Evolutionary conservation across 129 eudicot species (phyloP).

Genomic region (Gnaphalium uliginosum): DNA sequence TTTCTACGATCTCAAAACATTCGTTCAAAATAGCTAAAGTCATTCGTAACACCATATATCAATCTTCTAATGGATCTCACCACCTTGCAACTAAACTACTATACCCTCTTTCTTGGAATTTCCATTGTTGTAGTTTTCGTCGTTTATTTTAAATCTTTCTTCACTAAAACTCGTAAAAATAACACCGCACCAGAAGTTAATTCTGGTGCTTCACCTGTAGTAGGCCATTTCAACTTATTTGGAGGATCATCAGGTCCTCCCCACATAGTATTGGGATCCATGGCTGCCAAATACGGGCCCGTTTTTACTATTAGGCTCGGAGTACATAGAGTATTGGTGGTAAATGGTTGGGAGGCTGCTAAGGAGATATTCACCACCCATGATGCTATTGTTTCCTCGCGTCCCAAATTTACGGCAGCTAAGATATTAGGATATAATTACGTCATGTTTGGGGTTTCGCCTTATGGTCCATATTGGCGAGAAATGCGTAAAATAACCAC

Average conservation of each 20-base stretch:
- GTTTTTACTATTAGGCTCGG: slow-evolving; percentile 1
- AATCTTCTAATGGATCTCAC: not conserved
- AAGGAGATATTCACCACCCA: slow-evolving; percentile 14
- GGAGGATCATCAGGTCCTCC: slow-evolving; percentile 13
- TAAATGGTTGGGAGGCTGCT: slow-evolving; percentile 11
- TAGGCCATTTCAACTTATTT: slow-evolving; percentile 10
- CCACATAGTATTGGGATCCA: slow-evolving; percentile 3
- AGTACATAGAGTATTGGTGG: slow-evolving; percentile 6
- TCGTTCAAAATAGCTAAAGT: not conserved
- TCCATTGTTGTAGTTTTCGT: slow-evolving; percentile 1
- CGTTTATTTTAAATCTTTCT: not conserved
- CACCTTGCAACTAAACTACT: not conserved
- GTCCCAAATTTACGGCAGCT: not conserved
- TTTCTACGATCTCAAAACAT: not conserved
- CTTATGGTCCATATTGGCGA: slow-evolving; percentile 43
- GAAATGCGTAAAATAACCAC: slow-evolving; percentile 28
- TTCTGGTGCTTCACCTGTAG: slow-evolving; percentile 5
- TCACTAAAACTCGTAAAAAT: slow-evolving; percentile 6
- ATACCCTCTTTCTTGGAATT: not conserved
- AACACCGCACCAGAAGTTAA: not conserved
- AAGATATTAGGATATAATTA: slow-evolving; percentile 29
- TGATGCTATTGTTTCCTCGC: slow-evolving; percentile 3
- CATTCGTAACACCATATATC: not conserved
- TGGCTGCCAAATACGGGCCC: slow-evolving; percentile 3
- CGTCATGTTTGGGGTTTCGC: slow-evolving; percentile 14